Conservation (phyloP, 257 asterid species). For the Solanum piurae region DNA sequence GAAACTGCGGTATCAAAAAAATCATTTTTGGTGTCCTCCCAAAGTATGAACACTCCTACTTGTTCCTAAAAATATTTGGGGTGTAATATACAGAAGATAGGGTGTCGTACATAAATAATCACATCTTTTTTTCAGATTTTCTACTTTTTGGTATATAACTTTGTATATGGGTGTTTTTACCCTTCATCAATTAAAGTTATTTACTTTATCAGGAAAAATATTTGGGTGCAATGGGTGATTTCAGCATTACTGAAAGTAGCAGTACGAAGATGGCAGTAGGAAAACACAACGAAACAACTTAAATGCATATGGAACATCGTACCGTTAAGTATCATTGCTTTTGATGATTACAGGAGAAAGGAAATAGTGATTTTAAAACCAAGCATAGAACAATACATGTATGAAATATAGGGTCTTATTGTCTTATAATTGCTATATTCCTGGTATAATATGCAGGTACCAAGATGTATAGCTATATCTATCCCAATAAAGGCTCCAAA, state of each 20-base stretch:
- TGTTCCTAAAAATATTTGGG: background rate
- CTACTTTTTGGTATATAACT: background rate
- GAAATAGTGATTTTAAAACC: background rate
- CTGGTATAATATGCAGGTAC: background rate
- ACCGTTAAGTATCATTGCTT: background rate
- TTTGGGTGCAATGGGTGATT: background rate
- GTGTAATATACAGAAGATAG: background rate
- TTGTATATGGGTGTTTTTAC: background rate
- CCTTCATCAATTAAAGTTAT: background rate
- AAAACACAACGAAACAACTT: background rate
- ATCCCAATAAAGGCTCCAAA: background rate
- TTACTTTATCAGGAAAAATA: background rate
- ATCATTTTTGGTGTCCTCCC: background rate
- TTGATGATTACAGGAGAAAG: background rate
- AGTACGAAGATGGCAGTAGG: background rate
- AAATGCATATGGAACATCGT: background rate
- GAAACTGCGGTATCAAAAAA: background rate
- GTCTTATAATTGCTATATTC: background rate
- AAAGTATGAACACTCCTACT: background rate
- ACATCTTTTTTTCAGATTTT: background rate
- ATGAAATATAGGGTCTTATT: background rate
- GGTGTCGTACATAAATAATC: background rate
- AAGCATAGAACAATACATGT: background rate
- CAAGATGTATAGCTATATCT: background rate
- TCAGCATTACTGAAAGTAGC: background rate